Evolutionary conservation across 768 basidiomycete genomes (phyloP).

Genomic region (Sporobolomyces roseus): DNA sequence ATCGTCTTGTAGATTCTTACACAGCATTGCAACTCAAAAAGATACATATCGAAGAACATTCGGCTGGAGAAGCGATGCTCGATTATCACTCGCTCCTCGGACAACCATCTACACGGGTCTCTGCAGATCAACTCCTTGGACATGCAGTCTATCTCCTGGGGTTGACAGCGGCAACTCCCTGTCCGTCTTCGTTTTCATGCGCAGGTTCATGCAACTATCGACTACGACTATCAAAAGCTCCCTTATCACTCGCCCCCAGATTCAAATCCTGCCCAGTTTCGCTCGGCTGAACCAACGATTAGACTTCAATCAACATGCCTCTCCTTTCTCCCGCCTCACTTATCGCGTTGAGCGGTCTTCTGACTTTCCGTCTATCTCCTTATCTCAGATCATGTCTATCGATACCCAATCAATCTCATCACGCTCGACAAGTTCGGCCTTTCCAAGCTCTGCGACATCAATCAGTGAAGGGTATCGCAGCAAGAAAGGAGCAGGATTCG

Average conservation of each 20-base stretch:
- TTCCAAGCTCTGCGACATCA: not conserved
- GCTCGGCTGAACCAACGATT: not conserved
- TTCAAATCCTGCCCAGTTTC: not conserved
- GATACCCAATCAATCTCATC: conserved; percentile 3
- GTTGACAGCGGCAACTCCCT: not conserved
- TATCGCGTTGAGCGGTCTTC: not conserved
- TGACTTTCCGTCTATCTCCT: not conserved
- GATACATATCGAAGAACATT: no score
- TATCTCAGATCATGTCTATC: not conserved
- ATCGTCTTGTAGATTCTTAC: not conserved
- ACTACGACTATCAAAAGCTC: no score
- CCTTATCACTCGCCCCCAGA: no score
- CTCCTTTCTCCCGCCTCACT: not conserved
- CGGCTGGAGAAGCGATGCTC: no score
- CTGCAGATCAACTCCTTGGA: no score
- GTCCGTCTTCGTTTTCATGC: no score
- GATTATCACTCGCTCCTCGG: no score
- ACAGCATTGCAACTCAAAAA: conserved; percentile 7
- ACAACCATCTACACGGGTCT: no score
- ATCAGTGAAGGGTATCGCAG: not conserved
- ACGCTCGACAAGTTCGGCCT: not conserved
- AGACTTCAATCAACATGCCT: not conserved
- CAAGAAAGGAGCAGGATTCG: conserved; percentile 3
- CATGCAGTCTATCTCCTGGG: not conserved
- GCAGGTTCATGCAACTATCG: no score